Evolutionary conservation across 495 filamentous ascomycete species (phyloP).

Genomic region (Aspergillus carlsbadensis): DNA sequence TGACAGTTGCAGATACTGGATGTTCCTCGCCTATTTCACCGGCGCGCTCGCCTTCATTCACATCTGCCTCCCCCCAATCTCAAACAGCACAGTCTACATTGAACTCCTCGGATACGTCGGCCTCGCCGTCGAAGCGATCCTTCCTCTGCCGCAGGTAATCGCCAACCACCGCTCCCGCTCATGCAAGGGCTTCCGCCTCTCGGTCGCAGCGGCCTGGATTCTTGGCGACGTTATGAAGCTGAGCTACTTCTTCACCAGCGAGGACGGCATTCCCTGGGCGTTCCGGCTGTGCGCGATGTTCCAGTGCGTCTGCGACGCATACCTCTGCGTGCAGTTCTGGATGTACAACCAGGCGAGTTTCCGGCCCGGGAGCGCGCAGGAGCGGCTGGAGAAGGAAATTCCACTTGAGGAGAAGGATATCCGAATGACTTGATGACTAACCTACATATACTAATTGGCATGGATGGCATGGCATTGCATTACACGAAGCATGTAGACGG

Average conservation of each 20-base stretch:
- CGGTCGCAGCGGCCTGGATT: slow-evolving; percentile 84
- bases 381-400: slow-evolving; percentile 27
- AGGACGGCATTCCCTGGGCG: slow-evolving; percentile 70
- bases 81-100: slow-evolving; percentile 65
- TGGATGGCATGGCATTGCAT: slow-evolving; percentile 5
- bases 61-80: slow-evolving; percentile 63
- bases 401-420: slow-evolving; percentile 43
- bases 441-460: neutral
- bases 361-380: slow-evolving; percentile 19
- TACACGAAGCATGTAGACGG: neutral
- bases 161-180: slow-evolving; percentile 74
- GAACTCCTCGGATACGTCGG: slow-evolving; percentile 74
- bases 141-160: slow-evolving; percentile 87
- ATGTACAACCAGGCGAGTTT: slow-evolving; percentile 65
- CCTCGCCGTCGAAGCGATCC: slow-evolving; percentile 83
- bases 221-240: slow-evolving; percentile 94
- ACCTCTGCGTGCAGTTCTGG: slow-evolving; percentile 82
- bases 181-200: slow-evolving; percentile 87
- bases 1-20: slow-evolving; percentile 68
- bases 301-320: slow-evolving; percentile 81
- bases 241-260: slow-evolving; percentile 83
- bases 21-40: slow-evolving; percentile 74
- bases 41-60: slow-evolving; percentile 66
- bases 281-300: slow-evolving; percentile 94
- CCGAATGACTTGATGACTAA: slow-evolving; percentile 36